Evolutionary conservation across 169 alveolate species (phyloP).

Genomic region (Plasmodium gonderi): DNA sequence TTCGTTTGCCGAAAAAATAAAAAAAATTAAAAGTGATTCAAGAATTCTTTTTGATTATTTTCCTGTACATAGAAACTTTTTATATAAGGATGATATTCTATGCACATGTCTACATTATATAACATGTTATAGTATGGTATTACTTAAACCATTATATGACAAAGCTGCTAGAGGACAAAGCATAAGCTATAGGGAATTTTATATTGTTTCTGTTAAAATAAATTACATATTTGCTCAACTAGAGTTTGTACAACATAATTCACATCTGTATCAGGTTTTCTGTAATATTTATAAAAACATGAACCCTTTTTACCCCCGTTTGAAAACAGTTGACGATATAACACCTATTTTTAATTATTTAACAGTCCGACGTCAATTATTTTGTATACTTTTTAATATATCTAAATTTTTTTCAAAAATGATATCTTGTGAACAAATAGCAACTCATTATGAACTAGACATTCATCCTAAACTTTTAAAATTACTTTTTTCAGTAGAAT

Average conservation of each 20-base stretch:
- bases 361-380: not conserved
- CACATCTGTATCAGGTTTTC: not conserved
- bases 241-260: constrained; percentile 10
- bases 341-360: not conserved
- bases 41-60: not conserved
- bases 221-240: not conserved
- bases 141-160: constrained; percentile 18
- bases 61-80: not conserved
- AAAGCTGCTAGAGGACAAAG: not conserved
- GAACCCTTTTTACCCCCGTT: constrained; percentile 1
- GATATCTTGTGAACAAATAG: not conserved
- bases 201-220: not conserved
- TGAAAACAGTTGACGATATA: constrained; percentile 1
- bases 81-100: constrained; percentile 6
- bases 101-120: not conserved
- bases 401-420: not conserved
- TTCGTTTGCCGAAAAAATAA: not conserved
- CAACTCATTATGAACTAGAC: not conserved
- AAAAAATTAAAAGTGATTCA: not conserved
- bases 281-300: not conserved
- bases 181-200: not conserved
- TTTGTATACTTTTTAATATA: not conserved
- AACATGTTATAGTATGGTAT: not conserved
- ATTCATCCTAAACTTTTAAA: too few species aligned
- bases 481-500: not conserved